Percentiles rank a stretch among this genome's conserved stretches.
Evolutionary conservation across 2,329 filamentous ascomycete species (phyloP).

Genomic region (Fusarium tuaranense): DNA sequence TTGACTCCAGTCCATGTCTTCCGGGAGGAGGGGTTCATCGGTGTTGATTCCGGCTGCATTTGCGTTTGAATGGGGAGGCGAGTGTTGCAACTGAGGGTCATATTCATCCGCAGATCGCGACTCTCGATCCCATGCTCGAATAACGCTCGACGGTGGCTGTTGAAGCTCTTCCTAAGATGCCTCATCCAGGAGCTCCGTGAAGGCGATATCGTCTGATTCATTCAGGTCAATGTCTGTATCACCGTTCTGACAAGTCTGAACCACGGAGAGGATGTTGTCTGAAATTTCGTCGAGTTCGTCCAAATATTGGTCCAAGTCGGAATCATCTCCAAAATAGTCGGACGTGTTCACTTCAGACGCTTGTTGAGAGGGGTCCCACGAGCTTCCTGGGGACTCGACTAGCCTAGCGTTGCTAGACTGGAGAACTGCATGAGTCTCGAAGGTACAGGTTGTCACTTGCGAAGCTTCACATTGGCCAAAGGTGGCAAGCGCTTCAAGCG

Average conservation of each 20-base stretch:
- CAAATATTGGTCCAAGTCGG: conserved; percentile 29
- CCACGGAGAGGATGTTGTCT: background rate
- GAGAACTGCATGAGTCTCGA: conserved; percentile 4
- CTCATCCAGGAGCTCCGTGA: conserved; percentile 26
- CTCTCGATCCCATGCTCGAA: conserved; percentile 46
- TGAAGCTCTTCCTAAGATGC: conserved; percentile 14
- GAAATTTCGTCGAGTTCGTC: conserved; percentile 8
- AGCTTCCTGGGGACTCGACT: conserved; percentile 8
- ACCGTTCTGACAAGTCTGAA: background rate
- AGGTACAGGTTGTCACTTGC: conserved; percentile 16
- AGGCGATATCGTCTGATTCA: conserved; percentile 29
- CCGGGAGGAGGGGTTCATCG: conserved; percentile 42
- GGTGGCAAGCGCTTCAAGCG: background rate
- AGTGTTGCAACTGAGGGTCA: conserved; percentile 52
- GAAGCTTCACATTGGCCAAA: conserved; percentile 7
- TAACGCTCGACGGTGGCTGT: conserved; percentile 48
- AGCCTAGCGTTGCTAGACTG: conserved; percentile 18
- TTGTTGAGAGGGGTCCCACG: background rate
- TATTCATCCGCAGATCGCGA: conserved; percentile 51
- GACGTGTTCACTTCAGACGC: conserved; percentile 9
- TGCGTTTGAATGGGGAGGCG: conserved; percentile 40
- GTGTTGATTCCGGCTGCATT: background rate
- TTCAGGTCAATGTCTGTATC: conserved; percentile 12
- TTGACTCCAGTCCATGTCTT: conserved; percentile 56
- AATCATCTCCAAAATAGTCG: conserved; percentile 34